Conservation (phyloP, 305 asterid genomes). For the Ajuga reptans region DNA sequence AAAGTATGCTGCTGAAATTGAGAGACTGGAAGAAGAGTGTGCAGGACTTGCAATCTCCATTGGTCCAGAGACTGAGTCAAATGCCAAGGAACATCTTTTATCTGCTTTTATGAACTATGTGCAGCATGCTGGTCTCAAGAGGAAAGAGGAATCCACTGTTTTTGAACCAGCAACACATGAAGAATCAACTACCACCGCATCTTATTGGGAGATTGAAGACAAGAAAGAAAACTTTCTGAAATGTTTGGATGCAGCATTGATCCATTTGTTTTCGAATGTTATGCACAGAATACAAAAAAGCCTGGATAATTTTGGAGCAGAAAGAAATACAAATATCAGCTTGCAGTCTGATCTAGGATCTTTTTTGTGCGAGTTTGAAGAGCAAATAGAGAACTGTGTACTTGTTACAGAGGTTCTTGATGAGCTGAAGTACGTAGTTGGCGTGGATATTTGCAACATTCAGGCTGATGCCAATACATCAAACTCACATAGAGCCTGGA, state of each 20-base stretch:
- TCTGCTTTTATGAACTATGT: constrained; percentile 60
- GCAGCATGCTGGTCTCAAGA: constrained; percentile 46
- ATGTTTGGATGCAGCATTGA: constrained; percentile 49
- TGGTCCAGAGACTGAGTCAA: constrained; percentile 69
- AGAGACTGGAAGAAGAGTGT: constrained; percentile 70
- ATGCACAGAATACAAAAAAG: constrained; percentile 42
- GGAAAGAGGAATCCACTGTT: constrained; percentile 34
- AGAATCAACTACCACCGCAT: constrained; percentile 31
- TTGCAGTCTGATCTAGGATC: constrained; percentile 48
- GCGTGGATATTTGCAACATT: constrained; percentile 33
- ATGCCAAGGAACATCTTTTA: constrained; percentile 64
- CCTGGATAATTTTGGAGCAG: constrained; percentile 43
- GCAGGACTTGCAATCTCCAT: constrained; percentile 57
- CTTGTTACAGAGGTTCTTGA: constrained; percentile 63
- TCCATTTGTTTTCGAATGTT: constrained; percentile 55
- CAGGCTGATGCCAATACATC: constrained; percentile 34
- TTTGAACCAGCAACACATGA: constrained; percentile 38
- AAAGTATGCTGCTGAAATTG: constrained; percentile 69
- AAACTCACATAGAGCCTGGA: constrained; percentile 50
- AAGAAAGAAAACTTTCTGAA: constrained; percentile 43
- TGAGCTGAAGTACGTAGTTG: constrained; percentile 50
- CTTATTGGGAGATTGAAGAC: constrained; percentile 38
- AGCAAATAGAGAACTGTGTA: constrained; percentile 69
- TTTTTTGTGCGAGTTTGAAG: constrained; percentile 62
- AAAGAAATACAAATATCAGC: constrained; percentile 35